Evolutionary conservation across 805 yeast genomes (phyloP).

Genomic region (Cyberlindnera maritima): DNA sequence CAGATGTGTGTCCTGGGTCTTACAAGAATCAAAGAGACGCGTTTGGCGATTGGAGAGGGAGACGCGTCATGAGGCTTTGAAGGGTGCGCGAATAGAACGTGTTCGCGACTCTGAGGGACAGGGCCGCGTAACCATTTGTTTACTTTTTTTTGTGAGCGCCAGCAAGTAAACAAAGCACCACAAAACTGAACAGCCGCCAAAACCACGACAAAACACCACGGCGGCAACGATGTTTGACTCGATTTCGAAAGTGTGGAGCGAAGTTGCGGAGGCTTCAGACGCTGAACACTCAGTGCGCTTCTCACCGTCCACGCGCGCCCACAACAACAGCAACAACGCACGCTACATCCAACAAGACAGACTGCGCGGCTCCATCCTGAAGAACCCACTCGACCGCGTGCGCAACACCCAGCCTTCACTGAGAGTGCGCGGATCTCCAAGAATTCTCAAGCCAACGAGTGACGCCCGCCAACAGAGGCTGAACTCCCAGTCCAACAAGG

Average conservation of each 20-base stretch:
- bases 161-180: neutral
- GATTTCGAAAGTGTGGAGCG: slow-evolving; percentile 24
- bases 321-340: neutral
- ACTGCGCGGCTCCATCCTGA: neutral
- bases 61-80: slow-evolving; percentile 5
- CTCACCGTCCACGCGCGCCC: slow-evolving; percentile 12
- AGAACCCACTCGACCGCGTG: slow-evolving; percentile 11
- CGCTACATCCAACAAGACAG: slow-evolving; percentile 21
- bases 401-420: neutral
- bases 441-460: slow-evolving; percentile 19
- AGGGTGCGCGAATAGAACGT: neutral
- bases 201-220: too few relatives aligned
- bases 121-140: slow-evolving; percentile 2
- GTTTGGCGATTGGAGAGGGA: neutral
- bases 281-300: slow-evolving; percentile 14
- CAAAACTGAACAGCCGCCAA: too few relatives aligned
- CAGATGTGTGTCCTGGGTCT: too few relatives aligned
- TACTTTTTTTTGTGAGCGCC: neutral
- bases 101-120: slow-evolving; percentile 2
- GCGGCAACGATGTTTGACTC: slow-evolving; percentile 19
- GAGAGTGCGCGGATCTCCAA: slow-evolving; percentile 17
- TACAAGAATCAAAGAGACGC: neutral
- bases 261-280: slow-evolving; percentile 20
- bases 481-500: slow-evolving; percentile 13
- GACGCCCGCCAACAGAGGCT: slow-evolving; percentile 7